Evolutionary conservation across 164 flowering plant genomes (phyloP).

Genomic region (Sextonia rubra): DNA sequence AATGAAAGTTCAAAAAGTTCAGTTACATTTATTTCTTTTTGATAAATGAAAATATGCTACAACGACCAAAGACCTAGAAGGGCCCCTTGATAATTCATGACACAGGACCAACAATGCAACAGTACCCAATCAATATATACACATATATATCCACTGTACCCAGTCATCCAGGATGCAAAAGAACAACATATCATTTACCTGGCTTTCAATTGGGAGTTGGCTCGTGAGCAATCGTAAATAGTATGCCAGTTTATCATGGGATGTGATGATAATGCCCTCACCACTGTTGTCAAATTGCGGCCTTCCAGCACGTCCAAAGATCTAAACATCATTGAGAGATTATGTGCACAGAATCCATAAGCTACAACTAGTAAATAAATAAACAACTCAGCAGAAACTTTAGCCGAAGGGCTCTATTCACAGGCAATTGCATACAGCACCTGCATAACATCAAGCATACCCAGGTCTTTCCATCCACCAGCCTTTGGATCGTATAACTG

Average conservation of each 20-base stretch:
- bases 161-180: neutral
- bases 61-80: no score
- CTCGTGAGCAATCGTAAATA: conserved; percentile 83
- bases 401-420: no score
- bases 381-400: neutral
- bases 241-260: conserved; percentile 91
- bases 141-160: no score
- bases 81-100: no score
- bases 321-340: conserved; percentile 34
- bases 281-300: conserved; percentile 99
- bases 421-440: conserved; percentile 23
- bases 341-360: neutral
- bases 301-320: conserved; percentile 99
- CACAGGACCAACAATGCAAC: no score
- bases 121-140: no score
- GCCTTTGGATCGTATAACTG: conserved; percentile 98
- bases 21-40: no score
- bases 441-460: conserved; percentile 99
- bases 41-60: no score
- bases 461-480: conserved; percentile 98
- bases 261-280: conserved; percentile 95
- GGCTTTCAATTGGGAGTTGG: conserved; percentile 99
- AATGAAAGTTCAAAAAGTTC: no score
- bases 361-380: neutral
- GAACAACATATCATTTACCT: conserved; percentile 40